Evolutionary conservation across 2,329 filamentous ascomycete species (phyloP).

Genomic region (Penicillium verrucosum): DNA sequence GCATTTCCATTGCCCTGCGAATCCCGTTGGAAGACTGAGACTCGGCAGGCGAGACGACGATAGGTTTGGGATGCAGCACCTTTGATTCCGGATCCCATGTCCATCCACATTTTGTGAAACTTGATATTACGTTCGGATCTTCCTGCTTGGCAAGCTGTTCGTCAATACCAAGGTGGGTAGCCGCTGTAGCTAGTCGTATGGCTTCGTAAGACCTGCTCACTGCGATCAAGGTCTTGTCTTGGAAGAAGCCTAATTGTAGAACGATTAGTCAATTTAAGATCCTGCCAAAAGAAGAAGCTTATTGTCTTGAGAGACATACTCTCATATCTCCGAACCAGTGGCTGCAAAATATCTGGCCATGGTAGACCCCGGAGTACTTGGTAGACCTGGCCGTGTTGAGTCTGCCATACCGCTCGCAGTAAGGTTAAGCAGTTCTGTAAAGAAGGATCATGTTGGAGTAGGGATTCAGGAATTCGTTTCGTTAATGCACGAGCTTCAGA

Average conservation of each 20-base stretch:
- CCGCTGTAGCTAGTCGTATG: slow-evolving; percentile 37
- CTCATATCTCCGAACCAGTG: slow-evolving; percentile 35
- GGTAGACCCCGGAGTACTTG: slow-evolving; percentile 30
- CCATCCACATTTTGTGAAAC: slow-evolving; percentile 38
- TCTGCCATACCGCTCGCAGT: slow-evolving; percentile 40
- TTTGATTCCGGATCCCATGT: slow-evolving; percentile 35
- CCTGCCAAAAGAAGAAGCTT: neutral
- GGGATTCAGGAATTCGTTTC: slow-evolving; percentile 33
- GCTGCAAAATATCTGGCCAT: slow-evolving; percentile 35
- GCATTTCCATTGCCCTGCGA: slow-evolving; percentile 33
- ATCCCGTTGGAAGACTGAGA: slow-evolving; percentile 27
- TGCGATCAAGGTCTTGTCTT: slow-evolving; percentile 38
- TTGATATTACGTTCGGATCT: slow-evolving; percentile 30
- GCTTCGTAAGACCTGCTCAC: slow-evolving; percentile 41
- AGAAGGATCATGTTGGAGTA: slow-evolving; percentile 30
- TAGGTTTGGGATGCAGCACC: slow-evolving; percentile 35
- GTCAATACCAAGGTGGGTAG: slow-evolving; percentile 38
- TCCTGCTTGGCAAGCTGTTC: slow-evolving; percentile 24
- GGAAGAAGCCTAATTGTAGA: slow-evolving; percentile 33
- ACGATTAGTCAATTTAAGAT: neutral
- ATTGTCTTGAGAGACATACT: slow-evolving; percentile 25
- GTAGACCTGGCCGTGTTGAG: slow-evolving; percentile 37
- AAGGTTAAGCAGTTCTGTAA: slow-evolving; percentile 37
- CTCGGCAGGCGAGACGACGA: slow-evolving; percentile 15
- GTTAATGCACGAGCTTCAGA: slow-evolving; percentile 42